Evolutionary conservation across 1,139 yeast species (phyloP), one percentile per base, ranked within the genome.

Genomic region (Lodderomyces pseudojiufengensis): DNA sequence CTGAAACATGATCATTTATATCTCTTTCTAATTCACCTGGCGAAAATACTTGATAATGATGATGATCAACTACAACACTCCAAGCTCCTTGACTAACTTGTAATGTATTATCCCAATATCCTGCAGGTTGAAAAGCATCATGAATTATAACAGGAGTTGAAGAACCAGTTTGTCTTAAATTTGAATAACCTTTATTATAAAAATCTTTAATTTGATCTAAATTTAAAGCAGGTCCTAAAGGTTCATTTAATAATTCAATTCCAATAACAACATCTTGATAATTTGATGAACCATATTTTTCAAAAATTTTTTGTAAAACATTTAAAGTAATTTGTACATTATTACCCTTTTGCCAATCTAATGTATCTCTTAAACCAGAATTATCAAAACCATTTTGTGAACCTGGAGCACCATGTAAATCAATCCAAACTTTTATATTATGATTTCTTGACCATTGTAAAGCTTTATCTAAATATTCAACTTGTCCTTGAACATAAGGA

Each of bases 351-450:
- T 80, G 80, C 76, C 83, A 87, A 8, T 65, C 65, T 39, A 73
- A 51, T 5, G 54, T 44, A 52, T 85, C 96, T 50, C 97, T 74
- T 43, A 77, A 64, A 14, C 98, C 98, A 9, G 96, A 86, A 64
- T 90, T 90, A 59, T 92, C 98, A 56, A 90, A 90, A 14, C 97
- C 97, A 56, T 90, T 90, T 62, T 90, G 97, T 14, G 95, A 84
- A n/a, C 97, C 97, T 32, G 97, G 94, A 21, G 87, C 94, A 40
- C 97, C 97, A 57, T 90, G 98, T 50, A 90, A 65, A 59, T 90
- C 98, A 37, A 90, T 72, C 96, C 96, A 87, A 15, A 78, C 95
- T 55, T 83, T 80, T 48, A 90, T 58, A 33, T 72, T 74, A 48
- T 79, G 51, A 14, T 68, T 63, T 38, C 76, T 61, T 33, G 85